Percentiles rank a stretch among this genome's conserved stretches.
phyloP scores from a whole-genome alignment of 106 monocot genomes.

The Gastrodia elata region DNA sequence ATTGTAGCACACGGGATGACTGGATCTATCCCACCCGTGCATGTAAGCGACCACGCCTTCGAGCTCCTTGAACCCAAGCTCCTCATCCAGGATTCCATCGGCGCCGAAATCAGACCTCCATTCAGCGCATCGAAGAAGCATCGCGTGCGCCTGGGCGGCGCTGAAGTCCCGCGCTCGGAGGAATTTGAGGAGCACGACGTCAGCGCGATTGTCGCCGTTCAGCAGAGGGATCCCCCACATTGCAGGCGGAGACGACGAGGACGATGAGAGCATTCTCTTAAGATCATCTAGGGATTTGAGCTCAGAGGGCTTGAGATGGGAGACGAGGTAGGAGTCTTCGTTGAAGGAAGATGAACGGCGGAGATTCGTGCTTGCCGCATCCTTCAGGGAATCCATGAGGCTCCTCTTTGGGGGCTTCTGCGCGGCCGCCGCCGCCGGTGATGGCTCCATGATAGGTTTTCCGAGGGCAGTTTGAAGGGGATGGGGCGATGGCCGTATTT shows the following conservation, averaged over 20 bases:
- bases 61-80: slow-evolving; percentile 60
- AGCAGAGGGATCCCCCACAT: slow-evolving; percentile 28
- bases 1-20: slow-evolving; percentile 67
- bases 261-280: slow-evolving; percentile 20
- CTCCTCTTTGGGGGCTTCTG: slow-evolving; percentile 22
- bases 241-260: slow-evolving; percentile 14
- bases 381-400: slow-evolving; percentile 34
- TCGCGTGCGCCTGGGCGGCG: slow-evolving; percentile 34
- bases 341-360: slow-evolving; percentile 49
- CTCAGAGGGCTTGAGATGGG: slow-evolving; percentile 32
- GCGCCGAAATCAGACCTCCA: slow-evolving; percentile 46
- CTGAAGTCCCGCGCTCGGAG: slow-evolving; percentile 56
- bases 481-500: neutral
- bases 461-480: neutral
- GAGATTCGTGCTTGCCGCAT: slow-evolving; percentile 32
- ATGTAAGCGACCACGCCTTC: slow-evolving; percentile 57
- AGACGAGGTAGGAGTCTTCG: slow-evolving; percentile 56
- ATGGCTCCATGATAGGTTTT: neutral
- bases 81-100: slow-evolving; percentile 39
- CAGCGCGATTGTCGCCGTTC: slow-evolving; percentile 31
- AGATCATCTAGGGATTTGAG: slow-evolving; percentile 39
- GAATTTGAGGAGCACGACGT: slow-evolving; percentile 60
- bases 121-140: slow-evolving; percentile 32
- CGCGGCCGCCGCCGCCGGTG: slow-evolving; percentile 4
- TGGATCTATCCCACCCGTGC: slow-evolving; percentile 50